Evolutionary conservation across 1,284 basidiomycete genomes (phyloP), one percentile per base, ranked within the genome.

Genomic region (Irpex lacteus): DNA sequence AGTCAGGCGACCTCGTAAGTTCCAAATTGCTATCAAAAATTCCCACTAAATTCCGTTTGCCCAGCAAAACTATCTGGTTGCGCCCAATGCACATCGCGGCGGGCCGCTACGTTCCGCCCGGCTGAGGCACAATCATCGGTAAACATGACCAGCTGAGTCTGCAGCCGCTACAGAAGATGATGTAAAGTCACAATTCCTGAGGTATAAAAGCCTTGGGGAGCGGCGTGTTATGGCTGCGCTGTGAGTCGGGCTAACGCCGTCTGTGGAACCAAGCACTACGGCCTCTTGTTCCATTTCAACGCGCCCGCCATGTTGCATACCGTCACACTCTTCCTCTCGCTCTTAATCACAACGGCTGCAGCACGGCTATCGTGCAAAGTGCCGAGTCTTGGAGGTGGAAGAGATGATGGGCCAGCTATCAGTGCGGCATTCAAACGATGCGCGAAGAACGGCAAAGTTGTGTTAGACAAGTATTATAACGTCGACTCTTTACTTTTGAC

Each of bases 401-500:
- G 73, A 32, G 77, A 79, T 60, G 78, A 74, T 61, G 75, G 76
- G 0, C 76, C 76, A 13, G 73, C 72, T 36, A 77, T 78, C 62
- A 70, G 72, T 36, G 67, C 70, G 13, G 75, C 74, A 7, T 78
- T 79, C 67, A 63, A 74, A 47, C 58, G 66, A 2, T 80, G 77
- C 65, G 66, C 67, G 37, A 70, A 62, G 40, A 74, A 74, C 21
- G 70, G 71, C 9, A 73, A 70, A 7, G 61, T 80, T 50, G 71
- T 73, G 18, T 67, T 80, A 8, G 74, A 78, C 69, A 66, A 69
- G 52, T 76, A 75, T 65, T 79, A 80, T 63, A 70, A 76, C 40
- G 81, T 82, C 55, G 75, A 80, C 62, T 79, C 76, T 3, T 74
- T 81, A 0, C 73, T 82, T 26, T 71, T 78, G 54, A 79, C 78